A percentile compares a stretch with the other conserved stretches of the same genome.
These are phyloP conservation scores for Phytophthora podocarpi DNA, from an alignment of 352 stramenopile genomes.

Conservation along the genomic window DNA sequence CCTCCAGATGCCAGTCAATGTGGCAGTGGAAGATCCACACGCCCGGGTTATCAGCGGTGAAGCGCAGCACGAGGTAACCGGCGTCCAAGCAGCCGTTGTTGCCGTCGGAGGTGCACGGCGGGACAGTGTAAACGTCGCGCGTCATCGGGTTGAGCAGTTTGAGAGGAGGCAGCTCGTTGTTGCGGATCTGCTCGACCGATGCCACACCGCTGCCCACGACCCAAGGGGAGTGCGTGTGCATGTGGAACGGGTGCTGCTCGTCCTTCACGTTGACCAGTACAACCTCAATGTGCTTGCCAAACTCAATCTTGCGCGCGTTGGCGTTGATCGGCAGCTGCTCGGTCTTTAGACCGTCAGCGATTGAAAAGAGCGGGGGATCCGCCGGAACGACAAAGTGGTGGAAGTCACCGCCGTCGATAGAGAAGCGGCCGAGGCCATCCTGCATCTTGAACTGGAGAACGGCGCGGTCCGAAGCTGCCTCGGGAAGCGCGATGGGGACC, in stretches of 20 bases:
- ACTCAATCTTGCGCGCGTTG: slow-evolving; percentile 11
- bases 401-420: slow-evolving; percentile 32
- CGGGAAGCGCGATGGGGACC: slow-evolving; percentile 11
- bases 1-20: slow-evolving; percentile 34
- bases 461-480: slow-evolving; percentile 15
- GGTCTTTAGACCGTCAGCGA: slow-evolving; percentile 16
- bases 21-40: slow-evolving; percentile 43
- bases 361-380: slow-evolving; percentile 19
- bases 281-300: slow-evolving; percentile 31
- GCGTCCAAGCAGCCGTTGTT: slow-evolving; percentile 6
- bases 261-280: slow-evolving; percentile 29
- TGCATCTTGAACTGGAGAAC: slow-evolving; percentile 34
- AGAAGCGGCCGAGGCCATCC: slow-evolving; percentile 31
- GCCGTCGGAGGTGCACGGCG: slow-evolving; percentile 12
- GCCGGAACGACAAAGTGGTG: slow-evolving; percentile 22
- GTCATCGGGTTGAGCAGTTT: slow-evolving; percentile 20
- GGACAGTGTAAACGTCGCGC: slow-evolving; percentile 31
- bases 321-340: not conserved
- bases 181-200: slow-evolving; percentile 8
- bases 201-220: slow-evolving; percentile 26
- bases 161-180: slow-evolving; percentile 1
- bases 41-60: slow-evolving; percentile 32
- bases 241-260: slow-evolving; percentile 39
- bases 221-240: slow-evolving; percentile 24
- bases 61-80: slow-evolving; percentile 32